phyloP scores from a whole-genome alignment of 305 asterid genomes.

The Vinca major region DNA sequence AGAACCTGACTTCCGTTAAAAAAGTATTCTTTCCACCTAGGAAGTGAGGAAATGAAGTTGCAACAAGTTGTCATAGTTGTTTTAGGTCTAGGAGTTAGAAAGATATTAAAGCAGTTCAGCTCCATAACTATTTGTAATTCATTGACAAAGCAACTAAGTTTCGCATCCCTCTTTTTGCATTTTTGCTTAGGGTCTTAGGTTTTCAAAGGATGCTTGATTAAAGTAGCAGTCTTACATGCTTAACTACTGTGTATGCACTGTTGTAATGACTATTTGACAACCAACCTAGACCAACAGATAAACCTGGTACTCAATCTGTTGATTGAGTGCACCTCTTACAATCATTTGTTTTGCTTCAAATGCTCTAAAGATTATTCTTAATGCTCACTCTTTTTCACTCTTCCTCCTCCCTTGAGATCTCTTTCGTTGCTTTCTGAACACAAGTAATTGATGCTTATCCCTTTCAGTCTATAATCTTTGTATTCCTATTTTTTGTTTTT shows the following conservation, averaged over 20 bases:
- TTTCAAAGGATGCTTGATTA: not conserved
- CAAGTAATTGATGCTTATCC: not conserved
- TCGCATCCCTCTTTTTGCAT: not conserved
- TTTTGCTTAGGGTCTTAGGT: not conserved
- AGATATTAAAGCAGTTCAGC: not conserved
- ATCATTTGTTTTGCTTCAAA: not conserved
- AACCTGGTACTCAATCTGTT: not conserved
- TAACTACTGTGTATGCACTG: not conserved
- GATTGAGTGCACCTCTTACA: conserved; percentile 2
- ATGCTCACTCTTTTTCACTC: not conserved
- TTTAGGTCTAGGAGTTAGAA: not conserved
- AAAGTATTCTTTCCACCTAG: not conserved
- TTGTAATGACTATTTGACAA: not conserved
- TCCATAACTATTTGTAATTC: not conserved
- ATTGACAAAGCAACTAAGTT: not conserved
- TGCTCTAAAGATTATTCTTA: not conserved
- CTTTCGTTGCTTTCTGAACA: not conserved
- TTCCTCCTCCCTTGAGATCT: conserved; percentile 6
- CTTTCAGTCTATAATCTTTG: not conserved
- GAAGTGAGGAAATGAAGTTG: not conserved
- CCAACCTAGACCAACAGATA: not conserved
- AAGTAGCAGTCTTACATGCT: not conserved
- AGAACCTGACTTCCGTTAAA: not conserved
- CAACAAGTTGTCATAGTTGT: not conserved
- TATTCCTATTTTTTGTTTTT: not conserved